Base-by-base conservation (phyloP, 805 yeast genomes). In the Saccharomycopsis fibuligera region DNA sequence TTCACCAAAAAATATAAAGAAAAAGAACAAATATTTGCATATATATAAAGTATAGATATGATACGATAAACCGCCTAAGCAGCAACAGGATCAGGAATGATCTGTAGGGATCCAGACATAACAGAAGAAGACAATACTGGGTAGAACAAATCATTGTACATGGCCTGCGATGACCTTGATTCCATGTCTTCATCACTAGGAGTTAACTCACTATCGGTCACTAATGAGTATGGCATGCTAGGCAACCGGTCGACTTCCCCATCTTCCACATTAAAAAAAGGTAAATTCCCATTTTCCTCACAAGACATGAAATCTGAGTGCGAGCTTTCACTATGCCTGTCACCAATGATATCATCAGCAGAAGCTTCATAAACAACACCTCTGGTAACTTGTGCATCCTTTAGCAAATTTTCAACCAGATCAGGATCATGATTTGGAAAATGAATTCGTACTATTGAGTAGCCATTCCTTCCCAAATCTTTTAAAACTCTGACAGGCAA, bases 361-460 rank as follows among this genome's bases (percentile, higher is more conserved):
- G 19, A 55, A 1, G 53, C 65, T n/a, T 72, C 67, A 54, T 65
- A 62, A 17, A 83, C 78, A 22, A 72, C 63, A 2, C 89, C 90
- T 9, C 74, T 69, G 1, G 74, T 61, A 5, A 85, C 76, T 22
- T 77, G 83, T 51, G 76, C 69, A 39, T 84, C 93, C 35, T 69
- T 60, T 51, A 84, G 63, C 51, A 85, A 63, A 19, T 54, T 52
- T 56, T 81, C 83, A 56, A 85, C 75, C 55, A 78, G 78, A 4
- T 62, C 67, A 5, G 72, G 64, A 51, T 83, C 87, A 51, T 83
- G 73, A 60, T 83, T 85, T 30, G 91, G 88, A 66, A 87, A 86
- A 60, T 76, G 82, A 12, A 82, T 76, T 55, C 82, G 67, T 45
- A 79, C 63, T 44, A 48, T 31, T 27, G 17, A 19, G 21, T 24